phyloP scores from a whole-genome alignment of 2,329 filamentous ascomycete species.

The Curvularia hawaiiensis region DNA sequence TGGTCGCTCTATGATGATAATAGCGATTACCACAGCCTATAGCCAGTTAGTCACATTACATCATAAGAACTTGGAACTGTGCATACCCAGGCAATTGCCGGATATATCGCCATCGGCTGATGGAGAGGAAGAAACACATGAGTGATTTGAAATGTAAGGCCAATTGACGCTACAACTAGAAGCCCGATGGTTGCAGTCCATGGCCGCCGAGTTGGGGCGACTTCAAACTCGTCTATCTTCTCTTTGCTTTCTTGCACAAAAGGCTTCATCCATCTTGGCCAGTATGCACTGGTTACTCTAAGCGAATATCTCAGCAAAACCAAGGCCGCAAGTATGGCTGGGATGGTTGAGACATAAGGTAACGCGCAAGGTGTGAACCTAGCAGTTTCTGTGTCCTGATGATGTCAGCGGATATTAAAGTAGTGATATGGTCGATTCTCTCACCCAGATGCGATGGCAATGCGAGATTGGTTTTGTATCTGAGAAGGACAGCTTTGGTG shows the following conservation, averaged over 20 bases:
- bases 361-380: constrained; percentile 50
- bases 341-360: constrained; percentile 47
- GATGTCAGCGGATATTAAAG: constrained; percentile 14
- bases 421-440: background rate
- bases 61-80: background rate
- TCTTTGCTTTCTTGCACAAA: constrained; percentile 52
- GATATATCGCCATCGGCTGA: constrained; percentile 30
- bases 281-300: constrained; percentile 38
- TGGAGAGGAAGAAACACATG: constrained; percentile 28
- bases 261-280: constrained; percentile 57
- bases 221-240: constrained; percentile 38
- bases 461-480: constrained; percentile 26
- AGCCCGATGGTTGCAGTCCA: constrained; percentile 32
- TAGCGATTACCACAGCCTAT: constrained; percentile 43
- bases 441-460: constrained; percentile 39
- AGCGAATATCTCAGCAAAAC: constrained; percentile 47
- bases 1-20: constrained; percentile 49
- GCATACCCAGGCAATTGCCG: constrained; percentile 44
- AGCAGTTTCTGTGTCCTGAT: constrained; percentile 44
- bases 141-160: constrained; percentile 34
- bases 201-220: constrained; percentile 36
- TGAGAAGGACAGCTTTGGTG: constrained; percentile 13
- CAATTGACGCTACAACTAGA: constrained; percentile 31
- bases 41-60: constrained; percentile 16
- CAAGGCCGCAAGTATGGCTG: constrained; percentile 44